Conservation (phyloP, 441 rosid genomes). For the Sinapis alba region DNA sequence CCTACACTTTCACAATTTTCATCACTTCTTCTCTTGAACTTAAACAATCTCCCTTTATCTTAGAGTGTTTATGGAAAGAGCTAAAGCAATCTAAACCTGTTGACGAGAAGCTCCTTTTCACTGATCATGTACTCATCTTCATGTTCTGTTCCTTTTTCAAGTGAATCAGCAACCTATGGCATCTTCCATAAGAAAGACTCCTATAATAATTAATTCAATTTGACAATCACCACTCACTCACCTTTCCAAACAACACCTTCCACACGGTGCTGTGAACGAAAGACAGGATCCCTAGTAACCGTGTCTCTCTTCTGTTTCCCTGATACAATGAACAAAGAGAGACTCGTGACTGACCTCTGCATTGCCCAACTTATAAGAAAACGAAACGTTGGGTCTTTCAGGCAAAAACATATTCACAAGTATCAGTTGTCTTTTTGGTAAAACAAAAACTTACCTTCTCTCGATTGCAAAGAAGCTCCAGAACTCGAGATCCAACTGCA, state of each 20-base stretch:
- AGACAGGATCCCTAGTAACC: slow-evolving; percentile 87
- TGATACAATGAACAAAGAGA: slow-evolving; percentile 35
- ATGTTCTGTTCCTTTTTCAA: slow-evolving; percentile 98
- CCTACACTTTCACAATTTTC: slow-evolving; percentile 44
- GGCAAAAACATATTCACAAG: no score
- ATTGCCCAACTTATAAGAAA: slow-evolving; percentile 3
- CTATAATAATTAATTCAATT: background rate
- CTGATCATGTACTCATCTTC: slow-evolving; percentile 99
- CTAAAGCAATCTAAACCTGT: slow-evolving; percentile 51
- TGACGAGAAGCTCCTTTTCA: slow-evolving; percentile 95
- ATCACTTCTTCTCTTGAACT: slow-evolving; percentile 25
- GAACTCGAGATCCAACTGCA: slow-evolving; percentile 86
- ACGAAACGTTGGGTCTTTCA: background rate
- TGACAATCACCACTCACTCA: slow-evolving; percentile 27
- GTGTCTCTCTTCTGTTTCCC: slow-evolving; percentile 98
- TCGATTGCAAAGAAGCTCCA: slow-evolving; percentile 92
- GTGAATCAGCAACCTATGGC: slow-evolving; percentile 91
- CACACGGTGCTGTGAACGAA: slow-evolving; percentile 97
- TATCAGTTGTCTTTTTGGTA: background rate
- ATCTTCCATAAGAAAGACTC: background rate
- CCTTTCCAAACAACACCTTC: slow-evolving; percentile 98
- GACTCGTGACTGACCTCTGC: background rate
- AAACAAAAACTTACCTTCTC: slow-evolving; percentile 59
- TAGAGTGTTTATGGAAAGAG: background rate
- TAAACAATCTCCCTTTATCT: background rate